phyloP scores from a whole-genome alignment of 306 rosid species.

The Rosa lucieae region DNA sequence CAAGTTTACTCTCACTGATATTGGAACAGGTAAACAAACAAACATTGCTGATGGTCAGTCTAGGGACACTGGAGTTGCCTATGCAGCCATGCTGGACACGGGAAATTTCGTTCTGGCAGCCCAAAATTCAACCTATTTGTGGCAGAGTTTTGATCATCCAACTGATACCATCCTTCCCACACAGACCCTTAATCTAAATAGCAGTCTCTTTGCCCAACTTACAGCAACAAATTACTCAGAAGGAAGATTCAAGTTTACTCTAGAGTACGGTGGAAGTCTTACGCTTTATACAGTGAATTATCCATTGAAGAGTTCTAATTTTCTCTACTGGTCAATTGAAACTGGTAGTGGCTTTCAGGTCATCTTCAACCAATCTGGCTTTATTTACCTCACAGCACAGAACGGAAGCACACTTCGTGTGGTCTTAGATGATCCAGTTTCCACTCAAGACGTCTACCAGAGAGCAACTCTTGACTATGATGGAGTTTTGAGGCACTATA shows the following conservation, averaged over 20 bases:
- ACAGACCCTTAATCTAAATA: constrained; percentile 28
- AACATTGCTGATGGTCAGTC: constrained; percentile 20
- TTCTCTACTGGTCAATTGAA: constrained; percentile 19
- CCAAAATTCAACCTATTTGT: neutral
- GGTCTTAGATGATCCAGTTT: neutral
- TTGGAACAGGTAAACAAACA: constrained; percentile 12
- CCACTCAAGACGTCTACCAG: constrained; percentile 20
- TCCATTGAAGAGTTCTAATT: constrained; percentile 26
- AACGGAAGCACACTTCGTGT: neutral
- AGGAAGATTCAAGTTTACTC: neutral
- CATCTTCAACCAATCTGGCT: constrained; percentile 35
- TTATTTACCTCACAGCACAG: neutral
- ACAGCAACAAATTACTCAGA: constrained; percentile 26
- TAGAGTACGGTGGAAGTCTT: constrained; percentile 26
- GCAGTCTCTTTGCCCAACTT: constrained; percentile 36
- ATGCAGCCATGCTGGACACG: constrained; percentile 31
- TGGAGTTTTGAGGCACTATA: constrained; percentile 39
- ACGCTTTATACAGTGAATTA: constrained; percentile 34
- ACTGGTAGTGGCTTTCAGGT: constrained; percentile 14
- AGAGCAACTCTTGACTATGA: constrained; percentile 45
- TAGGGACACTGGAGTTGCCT: constrained; percentile 1
- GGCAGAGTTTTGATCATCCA: constrained; percentile 50
- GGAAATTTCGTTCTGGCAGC: constrained; percentile 51
- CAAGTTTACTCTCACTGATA: constrained; percentile 40
- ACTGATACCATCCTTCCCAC: constrained; percentile 49